Conservation (phyloP, 257 asterid species). For the Solanum pinnatisectum region DNA sequence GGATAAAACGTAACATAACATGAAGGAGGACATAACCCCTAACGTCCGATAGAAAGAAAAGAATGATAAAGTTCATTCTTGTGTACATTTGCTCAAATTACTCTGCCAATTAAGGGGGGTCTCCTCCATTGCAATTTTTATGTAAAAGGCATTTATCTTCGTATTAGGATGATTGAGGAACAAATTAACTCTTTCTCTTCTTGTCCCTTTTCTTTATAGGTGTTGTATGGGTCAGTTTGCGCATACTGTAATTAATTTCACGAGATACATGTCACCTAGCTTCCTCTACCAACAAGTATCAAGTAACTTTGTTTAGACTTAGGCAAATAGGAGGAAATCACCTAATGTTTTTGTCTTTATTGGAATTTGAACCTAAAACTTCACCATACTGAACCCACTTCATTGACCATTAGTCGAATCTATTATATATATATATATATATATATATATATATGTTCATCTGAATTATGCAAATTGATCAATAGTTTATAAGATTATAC, state of each 20-base stretch:
- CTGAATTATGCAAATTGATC: neutral
- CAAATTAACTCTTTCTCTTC: no score
- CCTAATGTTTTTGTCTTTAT: neutral
- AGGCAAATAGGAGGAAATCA: neutral
- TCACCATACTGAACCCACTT: neutral
- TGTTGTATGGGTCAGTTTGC: neutral
- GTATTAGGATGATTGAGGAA: no score
- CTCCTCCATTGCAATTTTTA: neutral
- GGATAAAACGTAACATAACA: neutral
- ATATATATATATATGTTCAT: neutral
- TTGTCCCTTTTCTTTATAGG: neutral
- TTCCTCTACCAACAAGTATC: no score
- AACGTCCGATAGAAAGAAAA: neutral
- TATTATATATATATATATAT: no score
- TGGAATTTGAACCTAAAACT: no score
- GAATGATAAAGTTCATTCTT: neutral
- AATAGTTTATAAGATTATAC: neutral
- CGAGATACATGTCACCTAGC: no score
- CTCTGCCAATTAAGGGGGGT: neutral
- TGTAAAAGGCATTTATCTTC: neutral
- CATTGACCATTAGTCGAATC: no score
- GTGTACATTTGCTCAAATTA: neutral
- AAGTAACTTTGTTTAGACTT: no score
- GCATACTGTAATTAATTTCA: no score
- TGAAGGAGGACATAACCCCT: neutral